These are phyloP conservation scores for Naegleria fowleri DNA, from an alignment of 208 protist genomes.

Conservation along the genomic window DNA sequence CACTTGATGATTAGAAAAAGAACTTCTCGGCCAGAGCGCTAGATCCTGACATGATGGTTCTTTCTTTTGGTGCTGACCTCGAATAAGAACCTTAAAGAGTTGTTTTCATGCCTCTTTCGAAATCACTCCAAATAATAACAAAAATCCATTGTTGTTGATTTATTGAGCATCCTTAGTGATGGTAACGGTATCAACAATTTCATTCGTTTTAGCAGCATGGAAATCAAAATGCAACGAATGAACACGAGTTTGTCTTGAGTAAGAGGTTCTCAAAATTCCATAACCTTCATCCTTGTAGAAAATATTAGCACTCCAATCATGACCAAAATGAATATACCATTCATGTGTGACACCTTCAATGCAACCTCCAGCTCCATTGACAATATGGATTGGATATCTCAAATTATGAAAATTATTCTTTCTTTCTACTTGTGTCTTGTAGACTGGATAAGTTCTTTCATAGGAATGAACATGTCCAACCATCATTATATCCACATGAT, in stretches of 20 bases:
- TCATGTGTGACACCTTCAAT: background rate
- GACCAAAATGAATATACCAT: too few species aligned
- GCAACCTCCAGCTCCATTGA: background rate
- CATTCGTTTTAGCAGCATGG: background rate
- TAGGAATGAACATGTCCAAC: constrained; percentile 39
- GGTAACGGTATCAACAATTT: background rate
- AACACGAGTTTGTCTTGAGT: background rate
- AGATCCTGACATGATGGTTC: too few species aligned
- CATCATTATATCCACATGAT: constrained; percentile 37
- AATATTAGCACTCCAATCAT: background rate
- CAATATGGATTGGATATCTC: background rate
- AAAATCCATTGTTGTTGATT: too few species aligned
- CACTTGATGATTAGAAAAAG: too few species aligned
- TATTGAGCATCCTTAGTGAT: background rate
- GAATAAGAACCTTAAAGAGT: too few species aligned
- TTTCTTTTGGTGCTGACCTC: too few species aligned
- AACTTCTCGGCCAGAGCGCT: too few species aligned
- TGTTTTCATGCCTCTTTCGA: too few species aligned
- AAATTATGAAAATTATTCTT: background rate
- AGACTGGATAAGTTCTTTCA: constrained; percentile 4
- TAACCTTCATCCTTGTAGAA: background rate
- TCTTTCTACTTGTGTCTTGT: background rate
- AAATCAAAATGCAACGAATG: background rate
- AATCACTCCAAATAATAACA: too few species aligned
- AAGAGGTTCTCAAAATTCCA: background rate